Evolutionary conservation across 2,329 filamentous ascomycete species (phyloP).

Genomic region (Alternaria viburni): DNA sequence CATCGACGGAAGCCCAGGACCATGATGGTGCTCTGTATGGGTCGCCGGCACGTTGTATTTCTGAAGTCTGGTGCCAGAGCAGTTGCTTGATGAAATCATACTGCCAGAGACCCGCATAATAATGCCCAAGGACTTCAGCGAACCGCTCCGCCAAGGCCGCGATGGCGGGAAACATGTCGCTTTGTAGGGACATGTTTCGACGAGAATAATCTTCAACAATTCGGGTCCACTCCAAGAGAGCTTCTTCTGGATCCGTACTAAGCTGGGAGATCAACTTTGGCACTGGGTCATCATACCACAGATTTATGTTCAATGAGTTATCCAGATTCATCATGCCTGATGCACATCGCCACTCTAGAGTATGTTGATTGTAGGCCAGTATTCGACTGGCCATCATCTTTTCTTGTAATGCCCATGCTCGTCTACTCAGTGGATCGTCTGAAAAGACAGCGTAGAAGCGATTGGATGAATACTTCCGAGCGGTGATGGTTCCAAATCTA

Average conservation of each 20-base stretch:
- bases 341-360: not conserved
- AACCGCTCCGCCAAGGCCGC: not conserved
- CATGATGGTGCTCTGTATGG: not conserved
- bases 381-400: not conserved
- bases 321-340: not conserved
- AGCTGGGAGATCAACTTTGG: not conserved
- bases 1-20: not conserved
- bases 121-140: rapidly evolving
- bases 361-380: not conserved
- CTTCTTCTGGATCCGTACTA: rapidly evolving
- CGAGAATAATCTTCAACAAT: rapidly evolving
- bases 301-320: not conserved
- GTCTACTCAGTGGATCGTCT: not conserved
- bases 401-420: not conserved
- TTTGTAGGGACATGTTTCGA: not conserved
- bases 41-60: too few relatives aligned
- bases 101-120: not conserved
- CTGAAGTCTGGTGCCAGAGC: not conserved
- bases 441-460: too few relatives aligned
- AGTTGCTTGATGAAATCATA: not conserved
- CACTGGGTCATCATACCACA: too few relatives aligned
- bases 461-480: too few relatives aligned
- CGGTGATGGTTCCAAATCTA: not conserved
- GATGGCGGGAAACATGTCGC: not conserved
- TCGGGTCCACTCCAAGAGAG: rapidly evolving